Conservation (phyloP, 78 protist genomes). For the Dictyostelium discoideum region DNA sequence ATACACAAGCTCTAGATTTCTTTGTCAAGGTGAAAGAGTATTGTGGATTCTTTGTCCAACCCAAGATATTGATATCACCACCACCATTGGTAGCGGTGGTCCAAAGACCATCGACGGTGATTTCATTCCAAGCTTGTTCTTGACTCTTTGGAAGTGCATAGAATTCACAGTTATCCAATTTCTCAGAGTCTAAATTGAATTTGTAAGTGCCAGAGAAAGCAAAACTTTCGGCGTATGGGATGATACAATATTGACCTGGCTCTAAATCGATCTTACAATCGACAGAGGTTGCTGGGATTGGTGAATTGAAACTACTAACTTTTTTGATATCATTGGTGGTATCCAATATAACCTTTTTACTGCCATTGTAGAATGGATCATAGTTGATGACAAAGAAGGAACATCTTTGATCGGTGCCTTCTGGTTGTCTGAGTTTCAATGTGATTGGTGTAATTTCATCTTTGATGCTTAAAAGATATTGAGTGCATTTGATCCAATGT, state of each 20-base stretch:
- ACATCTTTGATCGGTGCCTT: slow-evolving; percentile 62
- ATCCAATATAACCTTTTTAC: slow-evolving; percentile 58
- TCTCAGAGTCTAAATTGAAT: slow-evolving; percentile 45
- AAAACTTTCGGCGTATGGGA: slow-evolving; percentile 73
- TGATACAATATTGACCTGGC: slow-evolving; percentile 49
- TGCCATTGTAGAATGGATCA: slow-evolving; percentile 60
- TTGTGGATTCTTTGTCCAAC: slow-evolving; percentile 79
- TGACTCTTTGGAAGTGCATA: slow-evolving; percentile 45
- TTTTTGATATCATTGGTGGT: slow-evolving; percentile 48
- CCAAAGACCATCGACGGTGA: slow-evolving; percentile 68
- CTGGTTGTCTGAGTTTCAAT: slow-evolving; percentile 58
- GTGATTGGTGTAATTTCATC: slow-evolving; percentile 33
- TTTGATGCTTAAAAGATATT: slow-evolving; percentile 50
- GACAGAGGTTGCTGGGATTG: slow-evolving; percentile 48
- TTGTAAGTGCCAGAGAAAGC: slow-evolving; percentile 55
- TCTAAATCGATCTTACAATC: slow-evolving; percentile 59
- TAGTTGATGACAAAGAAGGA: slow-evolving; percentile 62
- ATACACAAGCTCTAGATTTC: slow-evolving; percentile 59
- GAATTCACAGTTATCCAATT: slow-evolving; percentile 29
- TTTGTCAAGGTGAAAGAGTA: slow-evolving; percentile 31
- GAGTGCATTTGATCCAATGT: slow-evolving; percentile 75
- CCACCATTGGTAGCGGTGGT: slow-evolving; percentile 63
- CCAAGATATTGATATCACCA: slow-evolving; percentile 54
- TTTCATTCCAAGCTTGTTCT: slow-evolving; percentile 54
- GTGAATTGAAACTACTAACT: slow-evolving; percentile 62